These are phyloP conservation scores for Tetracentron sinense DNA, from an alignment of 164 flowering plant genomes.

Conservation along the genomic window DNA sequence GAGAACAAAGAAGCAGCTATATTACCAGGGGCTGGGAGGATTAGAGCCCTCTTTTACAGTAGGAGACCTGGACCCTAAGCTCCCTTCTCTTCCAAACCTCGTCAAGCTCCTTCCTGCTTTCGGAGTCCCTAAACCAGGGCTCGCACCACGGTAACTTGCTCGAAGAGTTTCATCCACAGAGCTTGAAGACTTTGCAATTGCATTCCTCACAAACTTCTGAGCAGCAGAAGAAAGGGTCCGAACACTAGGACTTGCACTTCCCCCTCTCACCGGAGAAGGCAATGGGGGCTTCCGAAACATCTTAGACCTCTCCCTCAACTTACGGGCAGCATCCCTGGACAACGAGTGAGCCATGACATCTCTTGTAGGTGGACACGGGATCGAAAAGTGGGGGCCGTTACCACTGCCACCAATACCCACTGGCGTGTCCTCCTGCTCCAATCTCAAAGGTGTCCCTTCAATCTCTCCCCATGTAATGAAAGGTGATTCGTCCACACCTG, in stretches of 20 bases:
- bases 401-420: constrained; percentile 77
- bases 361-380: constrained; percentile 65
- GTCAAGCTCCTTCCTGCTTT: constrained; percentile 75
- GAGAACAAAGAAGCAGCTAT: background rate
- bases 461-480: constrained; percentile 98
- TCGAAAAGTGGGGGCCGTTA: constrained; percentile 75
- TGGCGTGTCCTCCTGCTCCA: constrained; percentile 80
- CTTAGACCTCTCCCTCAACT: constrained; percentile 74
- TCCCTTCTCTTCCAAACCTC: constrained; percentile 66
- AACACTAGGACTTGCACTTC: constrained; percentile 86
- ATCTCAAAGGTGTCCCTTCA: constrained; percentile 90
- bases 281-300: constrained; percentile 88
- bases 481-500: constrained; percentile 89
- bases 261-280: constrained; percentile 75
- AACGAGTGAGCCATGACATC: constrained; percentile 84
- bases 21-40: constrained; percentile 66
- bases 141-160: constrained; percentile 83
- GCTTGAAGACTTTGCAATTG: constrained; percentile 69
- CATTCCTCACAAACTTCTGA: constrained; percentile 93
- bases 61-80: constrained; percentile 64
- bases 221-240: constrained; percentile 84
- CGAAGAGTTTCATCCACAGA: constrained; percentile 87
- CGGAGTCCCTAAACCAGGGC: constrained; percentile 62
- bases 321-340: constrained; percentile 90
- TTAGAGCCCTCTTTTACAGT: constrained; percentile 66